These are phyloP conservation scores for Chlamydomonas incerta DNA, from an alignment of 139 green algal species.

Conservation along the genomic window DNA sequence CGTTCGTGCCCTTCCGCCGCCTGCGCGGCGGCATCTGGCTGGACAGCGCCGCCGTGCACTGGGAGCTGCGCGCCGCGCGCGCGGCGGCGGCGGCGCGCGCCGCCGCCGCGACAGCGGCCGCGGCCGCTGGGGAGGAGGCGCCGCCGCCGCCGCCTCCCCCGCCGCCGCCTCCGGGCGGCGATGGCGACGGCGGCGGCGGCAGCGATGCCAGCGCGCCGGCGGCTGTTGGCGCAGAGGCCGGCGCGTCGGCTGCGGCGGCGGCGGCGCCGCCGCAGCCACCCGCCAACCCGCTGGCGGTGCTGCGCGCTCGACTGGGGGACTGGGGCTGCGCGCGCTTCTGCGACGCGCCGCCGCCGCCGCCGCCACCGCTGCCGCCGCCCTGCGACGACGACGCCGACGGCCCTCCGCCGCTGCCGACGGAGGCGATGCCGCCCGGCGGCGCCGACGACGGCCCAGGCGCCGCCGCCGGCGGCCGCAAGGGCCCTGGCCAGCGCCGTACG, in stretches of 20 bases:
- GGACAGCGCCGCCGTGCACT: not conserved
- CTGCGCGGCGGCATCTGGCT: slow-evolving; percentile 13
- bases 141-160: not conserved
- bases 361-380: not conserved
- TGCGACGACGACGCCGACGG: not conserved
- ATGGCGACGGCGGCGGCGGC: too few relatives aligned
- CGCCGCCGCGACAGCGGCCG: too few relatives aligned
- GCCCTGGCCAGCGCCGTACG: not conserved
- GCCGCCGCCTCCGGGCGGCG: not conserved
- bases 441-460: not conserved
- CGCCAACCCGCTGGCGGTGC: not conserved
- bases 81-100: not conserved
- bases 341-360: slow-evolving; percentile 21
- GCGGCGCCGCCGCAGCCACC: not conserved
- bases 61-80: too few relatives aligned
- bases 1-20: slow-evolving; percentile 11
- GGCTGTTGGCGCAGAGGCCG: too few relatives aligned
- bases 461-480: not conserved
- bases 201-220: not conserved
- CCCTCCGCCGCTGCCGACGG: slow-evolving; percentile 12
- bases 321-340: slow-evolving; percentile 11
- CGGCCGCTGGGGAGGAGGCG: not conserved
- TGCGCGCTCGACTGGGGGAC: not conserved
- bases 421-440: not conserved
- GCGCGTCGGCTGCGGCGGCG: not conserved